phyloP scores from a whole-genome alignment of 1,284 basidiomycete species.

The Ceratobasidium sp. region DNA sequence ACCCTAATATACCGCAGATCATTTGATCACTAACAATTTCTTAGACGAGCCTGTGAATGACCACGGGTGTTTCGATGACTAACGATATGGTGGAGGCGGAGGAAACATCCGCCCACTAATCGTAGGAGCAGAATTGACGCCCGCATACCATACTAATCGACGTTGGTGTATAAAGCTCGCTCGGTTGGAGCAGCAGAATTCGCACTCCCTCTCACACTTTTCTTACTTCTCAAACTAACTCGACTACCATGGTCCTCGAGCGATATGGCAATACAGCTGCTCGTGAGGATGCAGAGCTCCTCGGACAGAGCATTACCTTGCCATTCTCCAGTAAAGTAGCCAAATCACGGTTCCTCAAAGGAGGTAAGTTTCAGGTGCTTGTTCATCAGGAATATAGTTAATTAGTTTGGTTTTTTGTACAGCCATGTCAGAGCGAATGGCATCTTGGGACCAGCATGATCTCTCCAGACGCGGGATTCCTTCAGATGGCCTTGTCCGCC shows the following conservation, averaged over 20 bases:
- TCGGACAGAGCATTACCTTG: conserved; percentile 21
- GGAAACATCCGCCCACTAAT: too few species aligned
- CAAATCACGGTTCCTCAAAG: conserved; percentile 34
- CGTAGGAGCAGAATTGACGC: too few species aligned
- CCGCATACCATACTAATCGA: too few species aligned
- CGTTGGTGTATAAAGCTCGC: too few species aligned
- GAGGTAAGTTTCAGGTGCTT: conserved; percentile 1
- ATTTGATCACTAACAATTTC: too few species aligned
- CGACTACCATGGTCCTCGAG: conserved; percentile 15
- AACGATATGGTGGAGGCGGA: too few species aligned
- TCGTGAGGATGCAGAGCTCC: conserved; percentile 20
- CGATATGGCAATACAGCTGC: background rate
- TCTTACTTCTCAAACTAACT: background rate
- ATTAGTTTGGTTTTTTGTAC: background rate
- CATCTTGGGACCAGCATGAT: conserved; percentile 38
- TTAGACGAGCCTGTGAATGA: too few species aligned
- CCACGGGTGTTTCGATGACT: too few species aligned
- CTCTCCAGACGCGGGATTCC: conserved; percentile 24
- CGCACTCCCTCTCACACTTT: background rate
- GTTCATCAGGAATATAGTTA: background rate
- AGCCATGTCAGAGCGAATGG: conserved; percentile 31
- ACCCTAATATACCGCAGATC: too few species aligned
- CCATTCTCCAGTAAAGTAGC: conserved; percentile 31
- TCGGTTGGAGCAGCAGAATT: too few species aligned
- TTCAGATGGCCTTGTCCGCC: conserved; percentile 14